These are phyloP conservation scores for Plantago ovata DNA, from an alignment of 257 asterid species.

Conservation along the genomic window DNA sequence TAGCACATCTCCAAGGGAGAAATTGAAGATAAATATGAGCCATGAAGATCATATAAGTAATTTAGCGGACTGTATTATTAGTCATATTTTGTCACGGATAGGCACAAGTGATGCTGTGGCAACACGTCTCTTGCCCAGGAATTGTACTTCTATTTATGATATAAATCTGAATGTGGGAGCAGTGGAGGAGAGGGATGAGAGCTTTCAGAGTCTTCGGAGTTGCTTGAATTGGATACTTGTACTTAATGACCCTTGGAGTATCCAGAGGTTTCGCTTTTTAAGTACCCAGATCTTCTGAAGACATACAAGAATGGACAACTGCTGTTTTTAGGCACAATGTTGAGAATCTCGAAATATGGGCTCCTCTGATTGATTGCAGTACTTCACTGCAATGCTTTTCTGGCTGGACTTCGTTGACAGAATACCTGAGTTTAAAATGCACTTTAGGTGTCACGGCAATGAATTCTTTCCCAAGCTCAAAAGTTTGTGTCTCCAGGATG, in stretches of 20 bases:
- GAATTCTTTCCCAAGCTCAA: background rate
- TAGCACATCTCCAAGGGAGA: too few relatives aligned
- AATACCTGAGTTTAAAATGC: background rate
- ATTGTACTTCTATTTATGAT: background rate
- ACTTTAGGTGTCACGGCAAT: background rate
- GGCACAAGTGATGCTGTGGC: background rate
- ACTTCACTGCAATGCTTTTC: background rate
- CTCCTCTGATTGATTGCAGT: too few relatives aligned
- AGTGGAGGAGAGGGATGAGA: background rate
- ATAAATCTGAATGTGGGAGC: background rate
- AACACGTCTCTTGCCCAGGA: background rate
- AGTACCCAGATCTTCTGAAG: too few relatives aligned
- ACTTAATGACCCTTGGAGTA: background rate
- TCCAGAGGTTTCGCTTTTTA: background rate
- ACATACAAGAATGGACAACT: background rate
- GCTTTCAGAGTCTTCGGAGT: background rate
- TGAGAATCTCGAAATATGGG: background rate
- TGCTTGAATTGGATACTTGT: background rate
- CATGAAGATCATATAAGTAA: background rate
- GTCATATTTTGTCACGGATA: background rate
- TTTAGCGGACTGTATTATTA: background rate
- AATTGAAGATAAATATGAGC: background rate
- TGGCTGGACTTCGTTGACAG: background rate
- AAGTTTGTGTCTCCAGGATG: background rate
- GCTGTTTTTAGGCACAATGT: slow-evolving; percentile 1